Percentiles rank a stretch among this genome's conserved stretches.
Evolutionary conservation across 805 yeast species (phyloP).

Genomic region (Brettanomyces custersianus): DNA sequence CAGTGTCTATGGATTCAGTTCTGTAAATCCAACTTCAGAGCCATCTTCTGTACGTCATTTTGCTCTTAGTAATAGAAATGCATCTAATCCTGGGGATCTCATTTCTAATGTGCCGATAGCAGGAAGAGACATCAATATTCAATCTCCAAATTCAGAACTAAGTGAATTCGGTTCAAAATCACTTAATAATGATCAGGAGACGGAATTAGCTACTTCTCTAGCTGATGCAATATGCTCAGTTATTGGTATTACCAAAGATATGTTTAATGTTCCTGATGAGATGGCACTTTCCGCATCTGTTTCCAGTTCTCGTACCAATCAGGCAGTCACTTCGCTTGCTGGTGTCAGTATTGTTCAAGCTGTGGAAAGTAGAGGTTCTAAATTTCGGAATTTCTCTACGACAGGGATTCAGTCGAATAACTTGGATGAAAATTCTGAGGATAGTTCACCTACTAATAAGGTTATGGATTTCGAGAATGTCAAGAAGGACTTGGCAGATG

Average conservation of each 20-base stretch:
- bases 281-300: slow-evolving; percentile 12
- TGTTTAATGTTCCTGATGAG: slow-evolving; percentile 6
- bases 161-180: slow-evolving; percentile 14
- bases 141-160: background rate
- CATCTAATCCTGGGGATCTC: slow-evolving; percentile 76
- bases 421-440: slow-evolving; percentile 4
- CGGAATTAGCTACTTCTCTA: slow-evolving; percentile 51
- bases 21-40: background rate
- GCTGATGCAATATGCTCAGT: slow-evolving; percentile 62
- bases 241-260: slow-evolving; percentile 48
- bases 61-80: slow-evolving; percentile 43
- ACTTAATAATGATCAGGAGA: slow-evolving; percentile 67
- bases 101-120: slow-evolving; percentile 68
- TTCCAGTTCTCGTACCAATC: slow-evolving; percentile 13
- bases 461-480: slow-evolving; percentile 37
- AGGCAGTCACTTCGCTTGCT: slow-evolving; percentile 7
- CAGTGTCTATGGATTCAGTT: background rate
- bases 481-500: slow-evolving; percentile 50
- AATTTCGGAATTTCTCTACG: slow-evolving; percentile 18
- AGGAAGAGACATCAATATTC: slow-evolving; percentile 5
- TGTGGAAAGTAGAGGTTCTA: slow-evolving; percentile 1
- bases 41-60: slow-evolving; percentile 25
- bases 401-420: slow-evolving; percentile 6
- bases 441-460: slow-evolving; percentile 13
- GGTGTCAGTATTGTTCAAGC: slow-evolving; percentile 2